phyloP scores from a whole-genome alignment of 345 rosid species.

The Clarkia xantiana region DNA sequence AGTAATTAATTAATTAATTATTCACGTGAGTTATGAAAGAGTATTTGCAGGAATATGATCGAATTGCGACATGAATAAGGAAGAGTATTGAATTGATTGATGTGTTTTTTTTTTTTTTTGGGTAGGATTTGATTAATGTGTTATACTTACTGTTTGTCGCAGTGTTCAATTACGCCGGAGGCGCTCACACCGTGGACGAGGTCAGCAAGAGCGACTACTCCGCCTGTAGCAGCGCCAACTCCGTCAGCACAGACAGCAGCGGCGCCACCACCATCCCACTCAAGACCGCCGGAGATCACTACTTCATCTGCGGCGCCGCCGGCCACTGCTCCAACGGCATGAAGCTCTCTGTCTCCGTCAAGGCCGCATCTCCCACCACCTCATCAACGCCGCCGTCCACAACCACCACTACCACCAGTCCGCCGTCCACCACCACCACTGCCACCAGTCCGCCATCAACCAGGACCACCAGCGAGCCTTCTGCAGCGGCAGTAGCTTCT shows the following conservation, averaged over 20 bases:
- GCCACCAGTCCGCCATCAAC: slow-evolving; percentile 6
- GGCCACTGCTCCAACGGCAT: slow-evolving; percentile 65
- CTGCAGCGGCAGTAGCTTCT: slow-evolving; percentile 9
- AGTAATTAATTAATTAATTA: too few species aligned
- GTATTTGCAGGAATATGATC: too few species aligned
- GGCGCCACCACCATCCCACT: slow-evolving; percentile 68
- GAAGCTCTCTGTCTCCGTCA: slow-evolving; percentile 58
- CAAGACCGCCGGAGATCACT: slow-evolving; percentile 61
- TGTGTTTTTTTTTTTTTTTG: too few species aligned
- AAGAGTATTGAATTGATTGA: too few species aligned
- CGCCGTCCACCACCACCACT: too few species aligned
- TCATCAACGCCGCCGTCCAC: slow-evolving; percentile 8
- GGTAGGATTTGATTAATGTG: too few species aligned
- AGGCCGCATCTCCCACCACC: slow-evolving; percentile 17
- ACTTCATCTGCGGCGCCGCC: slow-evolving; percentile 48
- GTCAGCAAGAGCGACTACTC: slow-evolving; percentile 71
- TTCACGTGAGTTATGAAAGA: too few species aligned
- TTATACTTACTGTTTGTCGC: background rate
- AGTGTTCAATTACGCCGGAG: slow-evolving; percentile 55
- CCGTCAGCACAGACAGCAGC: slow-evolving; percentile 40
- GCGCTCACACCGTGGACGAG: slow-evolving; percentile 62
- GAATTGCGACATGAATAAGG: too few species aligned
- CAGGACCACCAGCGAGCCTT: slow-evolving; percentile 8
- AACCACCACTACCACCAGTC: too few species aligned
- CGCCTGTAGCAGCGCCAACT: slow-evolving; percentile 44